Evolutionary conservation across 345 rosid genomes (phyloP), one percentile per base, ranked within the genome.

Genomic region (Carallia brachiata): DNA sequence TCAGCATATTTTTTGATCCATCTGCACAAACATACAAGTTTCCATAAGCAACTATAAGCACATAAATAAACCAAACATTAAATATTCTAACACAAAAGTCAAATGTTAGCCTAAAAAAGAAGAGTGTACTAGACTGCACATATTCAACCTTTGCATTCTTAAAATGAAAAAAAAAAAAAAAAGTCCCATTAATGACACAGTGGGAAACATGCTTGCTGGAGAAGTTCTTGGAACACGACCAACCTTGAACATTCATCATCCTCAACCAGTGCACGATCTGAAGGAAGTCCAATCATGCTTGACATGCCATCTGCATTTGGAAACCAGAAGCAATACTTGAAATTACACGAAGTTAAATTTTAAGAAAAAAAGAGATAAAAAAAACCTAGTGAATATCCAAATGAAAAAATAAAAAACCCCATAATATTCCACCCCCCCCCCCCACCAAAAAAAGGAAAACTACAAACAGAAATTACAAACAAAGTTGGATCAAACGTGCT

Each of bases 231-330:
- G 28, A 31, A 75, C 53, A 73, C 50, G 50, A 66, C 62, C 5
- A 75, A 94, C 98, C 97, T 90, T 81, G 88, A 73, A 81, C 98
- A 91, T 70, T 90, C 95, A 48, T 78, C 81, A 67, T 94, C 97
- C 71, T 88, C 93, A 36, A 83, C 88, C 28, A 91, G 82, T 63
- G 90, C 92, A 71, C 73, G 98, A 82, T 94, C 96, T 54, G 97
- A 90, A 82, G 96, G 95, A 76, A 91, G 96, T 67, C 98, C 96
- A 27, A 90, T 80, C 97, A 91, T 87, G 81, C 82, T 87, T 12
- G 90, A 56, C 97, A 88, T 90, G 52, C 86, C 90, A 66, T 69
- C 95, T 91, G 82, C 79, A 74, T 52, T 47, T 6, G 13, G 71
- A 73, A 52, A 68, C 39, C 53, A 36, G 17, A 64, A 59, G 23